Percentiles rank a stretch among this genome's conserved stretches.
Conservation (phyloP, 139 green algal genomes). For the Chlorella sorokiniana region DNA sequence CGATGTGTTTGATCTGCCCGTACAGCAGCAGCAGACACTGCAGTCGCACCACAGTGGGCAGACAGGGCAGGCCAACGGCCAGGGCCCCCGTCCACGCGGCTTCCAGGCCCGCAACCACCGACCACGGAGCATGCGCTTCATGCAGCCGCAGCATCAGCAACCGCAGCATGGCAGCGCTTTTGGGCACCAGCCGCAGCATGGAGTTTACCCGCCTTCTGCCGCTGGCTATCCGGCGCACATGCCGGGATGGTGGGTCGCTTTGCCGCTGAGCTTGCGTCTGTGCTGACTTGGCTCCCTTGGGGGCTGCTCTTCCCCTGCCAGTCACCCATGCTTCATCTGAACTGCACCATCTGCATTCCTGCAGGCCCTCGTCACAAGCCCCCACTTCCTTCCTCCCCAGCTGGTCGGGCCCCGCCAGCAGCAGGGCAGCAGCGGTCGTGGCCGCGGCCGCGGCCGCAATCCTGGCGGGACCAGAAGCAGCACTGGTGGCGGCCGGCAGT, state of each 20-base stretch:
- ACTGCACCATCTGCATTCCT: too few species aligned
- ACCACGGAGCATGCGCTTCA: not conserved
- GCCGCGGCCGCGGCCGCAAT: slow-evolving; percentile 18
- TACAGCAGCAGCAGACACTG: not conserved
- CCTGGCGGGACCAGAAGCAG: too few species aligned
- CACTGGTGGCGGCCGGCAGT: not conserved
- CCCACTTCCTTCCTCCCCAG: slow-evolving; percentile 26
- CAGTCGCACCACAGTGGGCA: not conserved
- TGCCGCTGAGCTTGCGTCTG: not conserved
- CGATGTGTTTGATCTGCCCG: slow-evolving; percentile 26
- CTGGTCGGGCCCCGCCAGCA: slow-evolving; percentile 28
- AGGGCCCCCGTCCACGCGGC: not conserved
- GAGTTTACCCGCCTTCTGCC: not conserved
- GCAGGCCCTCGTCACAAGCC: not conserved
- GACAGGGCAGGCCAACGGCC: slow-evolving; percentile 1
- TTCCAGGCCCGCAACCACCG: not conserved
- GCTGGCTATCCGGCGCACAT: slow-evolving; percentile 15
- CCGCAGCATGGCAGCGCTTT: slow-evolving; percentile 6
- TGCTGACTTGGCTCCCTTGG: not conserved
- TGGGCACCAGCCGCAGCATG: not conserved
- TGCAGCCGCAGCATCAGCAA: slow-evolving; percentile 12
- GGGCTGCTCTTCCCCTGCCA: not conserved
- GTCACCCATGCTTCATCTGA: too few species aligned
- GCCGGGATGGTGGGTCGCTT: slow-evolving; percentile 8
- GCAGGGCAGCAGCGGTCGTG: slow-evolving; percentile 22